Evolutionary conservation across 2,329 filamentous ascomycete genomes (phyloP).

Genomic region (Curvularia sp.): DNA sequence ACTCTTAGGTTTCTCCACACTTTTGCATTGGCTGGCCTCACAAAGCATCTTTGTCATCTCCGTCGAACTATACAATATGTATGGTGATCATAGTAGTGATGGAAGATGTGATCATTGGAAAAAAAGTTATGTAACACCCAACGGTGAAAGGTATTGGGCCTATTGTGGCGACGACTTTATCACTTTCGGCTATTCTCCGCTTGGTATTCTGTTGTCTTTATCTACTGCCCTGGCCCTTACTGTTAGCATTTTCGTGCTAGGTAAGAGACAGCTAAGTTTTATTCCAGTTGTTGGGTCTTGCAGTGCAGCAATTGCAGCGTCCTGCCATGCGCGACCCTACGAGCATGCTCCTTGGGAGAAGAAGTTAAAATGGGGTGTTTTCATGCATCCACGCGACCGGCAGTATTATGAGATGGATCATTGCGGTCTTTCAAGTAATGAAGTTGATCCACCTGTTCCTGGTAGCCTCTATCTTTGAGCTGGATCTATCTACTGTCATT

Average conservation of each 20-base stretch:
- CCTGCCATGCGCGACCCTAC: background rate
- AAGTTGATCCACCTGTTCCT: background rate
- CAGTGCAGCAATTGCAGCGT: background rate
- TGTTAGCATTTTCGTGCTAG: background rate
- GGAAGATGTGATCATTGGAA: background rate
- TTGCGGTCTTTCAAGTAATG: background rate
- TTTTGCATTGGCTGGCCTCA: slow-evolving; percentile 55
- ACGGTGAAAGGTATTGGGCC: too few species aligned
- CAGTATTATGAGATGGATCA: background rate
- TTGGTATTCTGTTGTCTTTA: background rate
- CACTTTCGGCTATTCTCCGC: background rate
- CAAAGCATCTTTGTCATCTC: slow-evolving; percentile 52
- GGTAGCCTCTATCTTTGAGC: too few species aligned
- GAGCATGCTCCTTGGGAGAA: background rate
- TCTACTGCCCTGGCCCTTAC: background rate
- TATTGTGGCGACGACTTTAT: background rate
- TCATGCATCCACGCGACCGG: background rate
- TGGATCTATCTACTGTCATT: too few species aligned
- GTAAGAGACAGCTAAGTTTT: background rate
- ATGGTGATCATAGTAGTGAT: background rate
- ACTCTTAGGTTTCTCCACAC: slow-evolving; percentile 39
- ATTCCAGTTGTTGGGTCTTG: background rate
- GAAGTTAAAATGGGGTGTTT: background rate
- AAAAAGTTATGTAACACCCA: too few species aligned
- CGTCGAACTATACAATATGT: slow-evolving; percentile 31